Percentiles rank a stretch among this genome's conserved stretches.
These are phyloP conservation scores for Globisporangium paddicum DNA, from an alignment of 352 stramenopile genomes.

Conservation along the genomic window DNA sequence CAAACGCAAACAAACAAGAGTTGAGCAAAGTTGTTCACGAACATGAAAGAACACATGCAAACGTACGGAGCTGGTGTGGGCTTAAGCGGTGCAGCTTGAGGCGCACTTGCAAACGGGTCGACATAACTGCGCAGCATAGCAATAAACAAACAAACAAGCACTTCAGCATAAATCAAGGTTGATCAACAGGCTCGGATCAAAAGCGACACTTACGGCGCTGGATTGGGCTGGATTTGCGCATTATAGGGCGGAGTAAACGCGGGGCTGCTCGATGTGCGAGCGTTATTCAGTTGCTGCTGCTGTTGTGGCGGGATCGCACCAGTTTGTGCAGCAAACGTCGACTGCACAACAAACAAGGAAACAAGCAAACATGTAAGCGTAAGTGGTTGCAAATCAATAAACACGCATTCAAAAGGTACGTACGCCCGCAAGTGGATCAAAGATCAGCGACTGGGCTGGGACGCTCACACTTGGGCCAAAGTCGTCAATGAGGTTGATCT, in stretches of 20 bases:
- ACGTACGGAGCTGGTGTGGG: constrained; percentile 25
- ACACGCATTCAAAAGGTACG: constrained; percentile 9
- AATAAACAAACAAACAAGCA: not conserved
- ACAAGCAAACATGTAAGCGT: not conserved
- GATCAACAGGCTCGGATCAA: not conserved
- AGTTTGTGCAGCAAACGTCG: constrained; percentile 21
- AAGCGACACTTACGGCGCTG: constrained; percentile 4
- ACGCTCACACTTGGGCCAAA: constrained; percentile 56
- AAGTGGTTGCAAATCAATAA: not conserved
- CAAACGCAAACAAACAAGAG: not conserved
- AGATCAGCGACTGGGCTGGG: constrained; percentile 62
- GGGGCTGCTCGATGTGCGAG: constrained; percentile 25
- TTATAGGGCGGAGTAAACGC: constrained; percentile 13
- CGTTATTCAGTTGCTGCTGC: constrained; percentile 10
- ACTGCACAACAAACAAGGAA: constrained; percentile 10
- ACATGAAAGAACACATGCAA: not conserved
- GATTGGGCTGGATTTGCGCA: constrained; percentile 1
- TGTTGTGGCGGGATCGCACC: constrained; percentile 12
- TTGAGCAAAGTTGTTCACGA: not conserved
- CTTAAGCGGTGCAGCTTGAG: constrained; percentile 38
- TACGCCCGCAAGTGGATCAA: constrained; percentile 67
- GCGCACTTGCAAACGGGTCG: constrained; percentile 54
- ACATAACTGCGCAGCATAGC: constrained; percentile 30
- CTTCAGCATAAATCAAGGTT: not conserved
- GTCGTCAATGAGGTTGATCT: constrained; percentile 81